Evolutionary conservation across 2,329 filamentous ascomycete species (phyloP).

Genomic region (Aureobasidium namibiae): DNA sequence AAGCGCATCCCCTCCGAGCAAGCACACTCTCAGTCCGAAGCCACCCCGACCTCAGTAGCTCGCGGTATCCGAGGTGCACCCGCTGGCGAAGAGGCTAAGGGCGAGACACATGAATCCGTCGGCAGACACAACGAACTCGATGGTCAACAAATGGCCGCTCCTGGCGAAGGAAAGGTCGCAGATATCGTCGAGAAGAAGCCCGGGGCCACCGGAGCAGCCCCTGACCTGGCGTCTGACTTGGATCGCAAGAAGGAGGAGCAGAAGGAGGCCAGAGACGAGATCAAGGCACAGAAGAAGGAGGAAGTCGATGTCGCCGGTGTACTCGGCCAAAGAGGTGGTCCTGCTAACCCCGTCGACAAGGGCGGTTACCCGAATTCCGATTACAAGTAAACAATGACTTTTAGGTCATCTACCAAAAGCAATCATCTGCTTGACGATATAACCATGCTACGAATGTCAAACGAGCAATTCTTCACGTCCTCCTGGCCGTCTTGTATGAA

Average conservation of each 20-base stretch:
- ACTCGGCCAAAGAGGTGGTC: conserved; percentile 38
- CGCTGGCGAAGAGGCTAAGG: conserved; percentile 36
- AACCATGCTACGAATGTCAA: not conserved
- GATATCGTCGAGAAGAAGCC: conserved; percentile 32
- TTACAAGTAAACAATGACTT: not conserved
- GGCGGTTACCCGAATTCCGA: conserved; percentile 22
- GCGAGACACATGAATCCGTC: conserved; percentile 31
- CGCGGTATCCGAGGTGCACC: conserved; percentile 37
- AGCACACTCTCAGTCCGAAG: conserved; percentile 27
- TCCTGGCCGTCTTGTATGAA: not conserved
- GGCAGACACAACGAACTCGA: conserved; percentile 40
- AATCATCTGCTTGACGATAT: not conserved
- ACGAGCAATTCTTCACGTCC: not conserved
- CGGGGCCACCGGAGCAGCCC: conserved; percentile 28
- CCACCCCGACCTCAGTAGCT: conserved; percentile 29
- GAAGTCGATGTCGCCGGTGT: conserved; percentile 34
- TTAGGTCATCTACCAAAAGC: not conserved
- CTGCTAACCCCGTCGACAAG: conserved; percentile 32
- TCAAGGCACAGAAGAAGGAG: conserved; percentile 31
- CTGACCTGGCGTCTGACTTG: conserved; percentile 36
- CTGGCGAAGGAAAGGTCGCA: conserved; percentile 38
- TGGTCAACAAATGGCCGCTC: conserved; percentile 40
- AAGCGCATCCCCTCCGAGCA: conserved; percentile 33
- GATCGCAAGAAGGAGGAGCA: conserved; percentile 45
- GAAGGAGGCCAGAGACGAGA: conserved; percentile 31